phyloP scores from a whole-genome alignment of 2,329 filamentous ascomycete genomes.

The Chaetomium olivaceum region DNA sequence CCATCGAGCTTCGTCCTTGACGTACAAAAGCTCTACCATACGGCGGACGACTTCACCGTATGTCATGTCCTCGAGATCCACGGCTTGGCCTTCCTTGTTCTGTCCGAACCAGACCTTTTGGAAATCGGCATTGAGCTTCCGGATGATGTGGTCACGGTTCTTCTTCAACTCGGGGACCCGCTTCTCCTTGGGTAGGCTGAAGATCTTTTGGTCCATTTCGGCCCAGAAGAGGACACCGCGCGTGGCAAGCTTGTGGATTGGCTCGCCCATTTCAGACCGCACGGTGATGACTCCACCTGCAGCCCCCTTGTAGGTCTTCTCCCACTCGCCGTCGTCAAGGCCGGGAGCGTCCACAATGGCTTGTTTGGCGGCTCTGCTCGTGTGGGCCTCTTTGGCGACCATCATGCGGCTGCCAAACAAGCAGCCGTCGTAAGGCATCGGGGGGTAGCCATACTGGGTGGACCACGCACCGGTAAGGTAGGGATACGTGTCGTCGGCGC shows the following conservation, averaged over 20 bases:
- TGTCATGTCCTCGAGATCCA: conserved; percentile 94
- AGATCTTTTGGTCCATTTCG: conserved; percentile 99
- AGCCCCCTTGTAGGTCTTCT: conserved; percentile 87
- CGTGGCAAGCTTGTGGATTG: conserved; percentile 97
- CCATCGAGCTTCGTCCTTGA: conserved; percentile 88
- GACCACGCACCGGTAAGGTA: conserved; percentile 91
- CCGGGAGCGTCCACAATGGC: conserved; percentile 85
- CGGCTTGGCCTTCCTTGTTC: conserved; percentile 75
- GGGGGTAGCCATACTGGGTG: conserved; percentile 79
- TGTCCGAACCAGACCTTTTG: conserved; percentile 96
- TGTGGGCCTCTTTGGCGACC: conserved; percentile 90
- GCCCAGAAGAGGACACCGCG: conserved; percentile 96
- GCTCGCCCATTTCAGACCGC: conserved; percentile 98
- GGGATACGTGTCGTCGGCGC: conserved; percentile 85
- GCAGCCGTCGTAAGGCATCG: conserved; percentile 93
- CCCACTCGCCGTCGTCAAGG: conserved; percentile 81
- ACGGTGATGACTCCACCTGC: conserved; percentile 95
- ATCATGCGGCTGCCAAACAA: conserved; percentile 92
- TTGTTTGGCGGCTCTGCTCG: conserved; percentile 82
- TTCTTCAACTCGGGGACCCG: conserved; percentile 84
- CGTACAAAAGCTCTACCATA: conserved; percentile 86
- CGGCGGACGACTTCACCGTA: conserved; percentile 84
- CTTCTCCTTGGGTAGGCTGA: conserved; percentile 93
- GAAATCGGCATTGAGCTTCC: conserved; percentile 93
- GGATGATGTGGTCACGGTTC: conserved; percentile 86